These are phyloP conservation scores for Hyaloperonospora arabidopsidis DNA, from an alignment of 352 stramenopile species.

Conservation along the genomic window DNA sequence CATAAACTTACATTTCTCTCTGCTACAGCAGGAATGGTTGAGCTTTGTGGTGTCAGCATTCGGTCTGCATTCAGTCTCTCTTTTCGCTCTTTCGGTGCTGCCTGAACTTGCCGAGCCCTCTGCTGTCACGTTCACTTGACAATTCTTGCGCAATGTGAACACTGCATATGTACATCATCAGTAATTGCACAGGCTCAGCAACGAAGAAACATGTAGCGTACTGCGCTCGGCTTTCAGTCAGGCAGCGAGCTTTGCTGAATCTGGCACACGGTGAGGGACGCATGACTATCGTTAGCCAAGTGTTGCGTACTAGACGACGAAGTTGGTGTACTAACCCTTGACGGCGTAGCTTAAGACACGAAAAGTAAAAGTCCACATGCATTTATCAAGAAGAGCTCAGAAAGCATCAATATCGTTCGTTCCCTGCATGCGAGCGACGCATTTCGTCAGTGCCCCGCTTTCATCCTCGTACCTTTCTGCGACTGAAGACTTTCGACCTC, in stretches of 20 bases:
- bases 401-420: not conserved
- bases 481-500: slow-evolving; percentile 7
- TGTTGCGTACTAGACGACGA: slow-evolving; percentile 1
- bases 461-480: slow-evolving; percentile 8
- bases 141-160: slow-evolving; percentile 42
- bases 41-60: too few species aligned
- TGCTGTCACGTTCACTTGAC: too few species aligned
- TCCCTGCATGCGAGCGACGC: not conserved
- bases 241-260: slow-evolving; percentile 40
- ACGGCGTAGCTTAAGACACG: slow-evolving; percentile 9
- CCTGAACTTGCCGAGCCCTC: too few species aligned
- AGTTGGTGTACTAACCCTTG: slow-evolving; percentile 1
- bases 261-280: slow-evolving; percentile 11
- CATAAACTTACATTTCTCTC: too few species aligned
- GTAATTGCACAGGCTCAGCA: slow-evolving; percentile 26
- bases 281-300: not conserved
- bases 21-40: too few species aligned
- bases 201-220: too few species aligned
- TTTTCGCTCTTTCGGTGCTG: too few species aligned
- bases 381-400: slow-evolving; percentile 32
- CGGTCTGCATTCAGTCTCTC: too few species aligned
- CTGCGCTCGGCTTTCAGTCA: too few species aligned
- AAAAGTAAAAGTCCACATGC: slow-evolving; percentile 20
- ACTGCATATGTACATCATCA: slow-evolving; percentile 58
- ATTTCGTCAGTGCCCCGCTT: slow-evolving; percentile 10